Conservation (phyloP, 768 basidiomycete genomes). For the Mycena capillaripes region DNA sequence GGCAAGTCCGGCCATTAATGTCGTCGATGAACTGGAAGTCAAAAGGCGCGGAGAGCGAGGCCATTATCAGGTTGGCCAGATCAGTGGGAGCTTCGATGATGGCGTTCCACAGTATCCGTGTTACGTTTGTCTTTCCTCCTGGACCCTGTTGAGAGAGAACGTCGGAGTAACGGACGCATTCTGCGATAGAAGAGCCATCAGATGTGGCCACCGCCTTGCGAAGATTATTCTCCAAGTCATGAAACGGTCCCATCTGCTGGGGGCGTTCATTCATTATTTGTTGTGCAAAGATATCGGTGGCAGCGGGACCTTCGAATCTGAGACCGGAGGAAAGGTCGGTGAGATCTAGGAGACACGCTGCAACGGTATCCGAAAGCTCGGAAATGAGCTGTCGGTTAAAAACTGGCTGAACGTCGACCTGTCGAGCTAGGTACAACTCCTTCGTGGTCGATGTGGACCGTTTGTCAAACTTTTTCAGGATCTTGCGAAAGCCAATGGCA, state of each 20-base stretch:
- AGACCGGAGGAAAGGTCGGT: conserved; percentile 82
- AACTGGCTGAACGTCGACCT: conserved; percentile 98
- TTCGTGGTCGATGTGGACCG: conserved; percentile 95
- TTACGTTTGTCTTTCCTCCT: conserved; percentile 77
- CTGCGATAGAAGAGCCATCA: conserved; percentile 72
- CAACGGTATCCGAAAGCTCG: conserved; percentile 93
- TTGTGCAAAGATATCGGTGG: conserved; percentile 80
- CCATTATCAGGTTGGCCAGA: conserved; percentile 82
- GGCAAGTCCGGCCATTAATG: conserved; percentile 94
- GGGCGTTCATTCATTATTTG: conserved; percentile 77
- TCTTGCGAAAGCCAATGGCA: conserved; percentile 96
- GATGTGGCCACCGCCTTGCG: conserved; percentile 78
- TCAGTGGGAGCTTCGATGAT: conserved; percentile 83
- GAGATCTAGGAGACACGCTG: conserved; percentile 84
- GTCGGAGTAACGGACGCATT: conserved; percentile 80
- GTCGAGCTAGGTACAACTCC: conserved; percentile 94
- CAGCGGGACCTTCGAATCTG: conserved; percentile 84
- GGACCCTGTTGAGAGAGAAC: conserved; percentile 68
- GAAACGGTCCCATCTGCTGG: conserved; percentile 78
- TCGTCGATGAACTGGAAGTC: conserved; percentile 96
- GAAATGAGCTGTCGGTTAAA: conserved; percentile 98
- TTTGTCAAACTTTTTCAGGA: conserved; percentile 99
- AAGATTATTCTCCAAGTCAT: conserved; percentile 91
- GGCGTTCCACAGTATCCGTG: conserved; percentile 96
- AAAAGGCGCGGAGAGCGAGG: conserved; percentile 76